These are phyloP conservation scores for Rubia tinctorum DNA, from an alignment of 305 asterid species.

Conservation along the genomic window DNA sequence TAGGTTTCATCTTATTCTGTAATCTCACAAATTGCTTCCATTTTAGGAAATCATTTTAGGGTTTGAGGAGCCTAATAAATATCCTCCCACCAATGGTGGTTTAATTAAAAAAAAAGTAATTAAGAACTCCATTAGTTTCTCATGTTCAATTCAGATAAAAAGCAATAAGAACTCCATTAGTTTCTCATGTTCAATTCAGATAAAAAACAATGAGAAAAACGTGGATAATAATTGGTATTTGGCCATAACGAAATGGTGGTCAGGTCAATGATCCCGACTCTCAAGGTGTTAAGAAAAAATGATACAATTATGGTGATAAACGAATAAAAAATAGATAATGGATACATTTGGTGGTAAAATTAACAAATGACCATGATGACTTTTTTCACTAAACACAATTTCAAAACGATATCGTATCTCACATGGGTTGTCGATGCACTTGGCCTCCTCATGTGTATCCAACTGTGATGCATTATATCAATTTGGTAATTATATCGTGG, in stretches of 20 bases:
- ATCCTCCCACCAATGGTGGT: too few species aligned
- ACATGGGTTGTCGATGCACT: background rate
- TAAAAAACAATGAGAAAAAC: too few species aligned
- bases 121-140: background rate
- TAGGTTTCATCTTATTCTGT: too few species aligned
- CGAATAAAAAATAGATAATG: background rate
- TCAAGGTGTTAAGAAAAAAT: background rate
- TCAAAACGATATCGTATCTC: background rate
- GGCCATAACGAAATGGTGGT: too few species aligned
- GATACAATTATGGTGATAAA: background rate
- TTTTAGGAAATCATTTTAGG: too few species aligned
- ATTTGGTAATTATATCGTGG: background rate
- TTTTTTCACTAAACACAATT: background rate
- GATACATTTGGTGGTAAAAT: background rate
- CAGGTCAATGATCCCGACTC: background rate
- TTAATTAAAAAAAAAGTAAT: too few species aligned
- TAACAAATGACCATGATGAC: background rate
- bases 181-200: too few species aligned
- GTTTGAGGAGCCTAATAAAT: too few species aligned
- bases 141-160: too few species aligned
- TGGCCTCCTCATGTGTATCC: background rate
- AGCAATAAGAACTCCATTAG: background rate
- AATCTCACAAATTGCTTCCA: too few species aligned
- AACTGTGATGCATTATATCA: background rate
- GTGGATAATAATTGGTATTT: background rate